Evolutionary conservation across 805 yeast genomes (phyloP).

Genomic region (Wickerhamiella alocasiicola): DNA sequence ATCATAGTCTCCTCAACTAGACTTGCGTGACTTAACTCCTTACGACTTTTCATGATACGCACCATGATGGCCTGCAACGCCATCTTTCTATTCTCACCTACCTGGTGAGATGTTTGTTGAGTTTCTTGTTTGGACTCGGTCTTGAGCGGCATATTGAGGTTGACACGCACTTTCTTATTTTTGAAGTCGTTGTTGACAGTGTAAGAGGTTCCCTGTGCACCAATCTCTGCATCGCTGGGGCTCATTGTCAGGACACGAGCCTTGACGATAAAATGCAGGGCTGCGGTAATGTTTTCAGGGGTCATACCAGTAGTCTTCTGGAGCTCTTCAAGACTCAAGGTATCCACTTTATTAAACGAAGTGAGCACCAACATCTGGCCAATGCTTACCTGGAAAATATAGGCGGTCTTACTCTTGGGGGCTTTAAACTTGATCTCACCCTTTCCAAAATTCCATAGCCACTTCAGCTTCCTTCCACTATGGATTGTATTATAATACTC

Average conservation of each 20-base stretch:
- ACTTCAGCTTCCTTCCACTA: slow-evolving; percentile 75
- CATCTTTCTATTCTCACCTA: slow-evolving; percentile 75
- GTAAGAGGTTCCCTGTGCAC: slow-evolving; percentile 47
- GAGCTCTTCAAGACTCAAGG: slow-evolving; percentile 49
- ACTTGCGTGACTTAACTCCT: slow-evolving; percentile 61
- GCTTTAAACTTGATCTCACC: slow-evolving; percentile 84
- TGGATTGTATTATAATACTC: slow-evolving; percentile 62
- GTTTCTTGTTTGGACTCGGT: slow-evolving; percentile 55
- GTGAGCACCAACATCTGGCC: slow-evolving; percentile 78
- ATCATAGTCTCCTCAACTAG: slow-evolving; percentile 79
- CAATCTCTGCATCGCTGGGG: slow-evolving; percentile 42
- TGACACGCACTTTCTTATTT: slow-evolving; percentile 72
- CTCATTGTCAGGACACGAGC: slow-evolving; percentile 57
- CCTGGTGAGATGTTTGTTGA: slow-evolving; percentile 64
- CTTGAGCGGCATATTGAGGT: slow-evolving; percentile 47
- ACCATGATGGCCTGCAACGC: slow-evolving; percentile 88
- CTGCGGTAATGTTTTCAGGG: slow-evolving; percentile 53
- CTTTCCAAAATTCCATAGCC: slow-evolving; percentile 93
- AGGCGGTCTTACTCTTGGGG: slow-evolving; percentile 50
- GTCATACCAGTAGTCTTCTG: slow-evolving; percentile 57
- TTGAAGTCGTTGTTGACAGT: slow-evolving; percentile 71
- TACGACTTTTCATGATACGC: slow-evolving; percentile 90
- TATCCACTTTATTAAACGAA: slow-evolving; percentile 63
- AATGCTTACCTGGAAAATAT: slow-evolving; percentile 59
- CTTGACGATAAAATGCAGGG: slow-evolving; percentile 66